phyloP scores from a whole-genome alignment of 176 grass and related monocot genomes.

The Rhynchospora pubera region DNA sequence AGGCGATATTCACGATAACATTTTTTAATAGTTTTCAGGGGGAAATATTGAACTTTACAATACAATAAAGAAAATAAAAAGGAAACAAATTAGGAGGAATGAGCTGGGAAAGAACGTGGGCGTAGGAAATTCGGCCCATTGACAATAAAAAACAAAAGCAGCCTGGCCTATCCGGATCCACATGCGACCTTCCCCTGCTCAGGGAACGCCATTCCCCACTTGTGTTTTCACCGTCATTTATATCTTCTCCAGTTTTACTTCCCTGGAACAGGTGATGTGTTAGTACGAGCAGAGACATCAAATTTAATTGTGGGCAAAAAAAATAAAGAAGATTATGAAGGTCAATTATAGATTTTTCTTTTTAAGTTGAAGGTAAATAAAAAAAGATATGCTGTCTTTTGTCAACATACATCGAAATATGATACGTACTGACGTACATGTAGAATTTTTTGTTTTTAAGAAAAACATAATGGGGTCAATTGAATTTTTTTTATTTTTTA shows the following conservation, averaged over 20 bases:
- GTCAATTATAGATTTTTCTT: no score
- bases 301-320: no score
- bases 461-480: no score
- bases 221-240: not conserved
- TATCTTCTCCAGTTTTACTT: not conserved
- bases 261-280: not conserved
- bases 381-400: no score
- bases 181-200: constrained; percentile 1
- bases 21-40: not conserved
- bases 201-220: constrained; percentile 10
- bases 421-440: no score
- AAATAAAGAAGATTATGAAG: no score
- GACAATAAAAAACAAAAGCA: constrained; percentile 22
- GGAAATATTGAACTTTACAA: not conserved
- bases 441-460: no score
- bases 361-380: no score
- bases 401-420: no score
- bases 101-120: constrained; percentile 26
- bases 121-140: constrained; percentile 18
- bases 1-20: not conserved
- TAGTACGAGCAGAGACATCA: no score
- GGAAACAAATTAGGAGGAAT: not conserved
- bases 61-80: not conserved
- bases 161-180: constrained; percentile 7
- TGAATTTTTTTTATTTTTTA: no score